phyloP scores from a whole-genome alignment of 371 early-diverging fungal genomes.

The Blastocladiella emersonii region DNA sequence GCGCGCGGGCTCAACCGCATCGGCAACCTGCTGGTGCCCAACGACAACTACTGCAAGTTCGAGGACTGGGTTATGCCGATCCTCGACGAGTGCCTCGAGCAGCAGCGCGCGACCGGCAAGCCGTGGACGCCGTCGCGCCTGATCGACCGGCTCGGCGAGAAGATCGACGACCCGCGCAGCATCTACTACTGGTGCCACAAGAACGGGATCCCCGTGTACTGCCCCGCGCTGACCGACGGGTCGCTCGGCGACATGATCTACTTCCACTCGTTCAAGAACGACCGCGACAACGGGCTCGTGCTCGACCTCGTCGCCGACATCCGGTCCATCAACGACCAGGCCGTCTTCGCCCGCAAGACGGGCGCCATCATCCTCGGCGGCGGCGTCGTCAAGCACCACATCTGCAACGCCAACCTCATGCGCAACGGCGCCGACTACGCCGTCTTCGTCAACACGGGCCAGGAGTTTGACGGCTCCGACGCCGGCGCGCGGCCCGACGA shows the following conservation, averaged over 20 bases:
- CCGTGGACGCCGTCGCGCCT: slow-evolving; percentile 91
- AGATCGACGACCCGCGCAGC: slow-evolving; percentile 83
- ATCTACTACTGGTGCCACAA: slow-evolving; percentile 96
- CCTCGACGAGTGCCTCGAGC: slow-evolving; percentile 81
- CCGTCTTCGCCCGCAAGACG: slow-evolving; percentile 88
- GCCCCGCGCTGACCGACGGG: slow-evolving; percentile 98
- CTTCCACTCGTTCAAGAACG: slow-evolving; percentile 89
- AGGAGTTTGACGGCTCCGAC: slow-evolving; percentile 99
- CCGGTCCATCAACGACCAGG: slow-evolving; percentile 81
- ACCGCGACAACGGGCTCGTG: slow-evolving; percentile 85
- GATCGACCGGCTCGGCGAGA: slow-evolving; percentile 89
- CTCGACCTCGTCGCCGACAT: slow-evolving; percentile 96
- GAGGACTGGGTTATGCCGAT: slow-evolving; percentile 96
- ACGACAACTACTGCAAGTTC: slow-evolving; percentile 97
- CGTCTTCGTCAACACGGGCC: slow-evolving; percentile 96
- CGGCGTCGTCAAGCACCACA: slow-evolving; percentile 98
- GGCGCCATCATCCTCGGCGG: slow-evolving; percentile 98
- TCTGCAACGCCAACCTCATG: slow-evolving; percentile 99
- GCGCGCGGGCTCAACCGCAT: slow-evolving; percentile 93
- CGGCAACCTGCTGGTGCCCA: slow-evolving; percentile 97
- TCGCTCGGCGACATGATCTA: slow-evolving; percentile 99
- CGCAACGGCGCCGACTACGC: slow-evolving; percentile 98
- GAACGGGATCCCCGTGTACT: slow-evolving; percentile 97
- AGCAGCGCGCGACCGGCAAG: slow-evolving; percentile 59
- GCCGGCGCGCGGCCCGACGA: slow-evolving; percentile 98